Evolutionary conservation across 768 basidiomycete genomes (phyloP), one percentile per base, ranked within the genome.

Genomic region (Kondoa malvinella): DNA sequence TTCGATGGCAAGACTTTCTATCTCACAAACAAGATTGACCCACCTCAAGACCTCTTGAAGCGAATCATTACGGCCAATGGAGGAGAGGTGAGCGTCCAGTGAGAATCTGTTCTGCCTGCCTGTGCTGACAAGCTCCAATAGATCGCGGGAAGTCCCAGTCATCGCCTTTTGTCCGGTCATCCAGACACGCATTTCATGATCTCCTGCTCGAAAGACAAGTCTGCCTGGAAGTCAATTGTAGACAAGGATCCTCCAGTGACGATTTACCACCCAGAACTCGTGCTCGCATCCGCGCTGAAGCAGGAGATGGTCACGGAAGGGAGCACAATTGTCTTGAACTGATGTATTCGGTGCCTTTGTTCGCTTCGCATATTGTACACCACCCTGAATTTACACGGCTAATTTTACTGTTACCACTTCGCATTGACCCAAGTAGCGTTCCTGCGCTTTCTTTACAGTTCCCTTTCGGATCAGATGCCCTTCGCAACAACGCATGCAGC

Each of bases 1-100:
- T 83, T 92, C 68, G 78, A 80, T 1, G 82, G 82, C 21, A 82
- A 82, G 76, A 83, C 80, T 0, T 89, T 92, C 77, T 91, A 89
- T 71, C 76, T 89, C 63, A 91, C 88, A 0, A 80, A 82, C 0
- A 84, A 81, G 4, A 84, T 89, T 0, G 74, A 79, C 0, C 78
- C 86, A 1, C 84, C 85, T 61, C 73, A 76, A 57, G 83, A 83
- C 3, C 66, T 68, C 14, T 76, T 92, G 66, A 86, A 83, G 78
- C 83, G 83, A 60, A 84, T 92, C 3, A 80, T 91, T 2, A 76
- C 78, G 3, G 83, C 86, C 0, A 82, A 83, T 70, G 88, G 89
- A 2, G 90, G 88, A 0, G 81, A 83, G 77, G 87, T 89, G 61
- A 26, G 67, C 67, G 16, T 62, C 29, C n/a, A n/a, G n/a, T n/a